phyloP scores from a whole-genome alignment of 1,284 basidiomycete genomes.

The Sanghuangporus sanghuang region DNA sequence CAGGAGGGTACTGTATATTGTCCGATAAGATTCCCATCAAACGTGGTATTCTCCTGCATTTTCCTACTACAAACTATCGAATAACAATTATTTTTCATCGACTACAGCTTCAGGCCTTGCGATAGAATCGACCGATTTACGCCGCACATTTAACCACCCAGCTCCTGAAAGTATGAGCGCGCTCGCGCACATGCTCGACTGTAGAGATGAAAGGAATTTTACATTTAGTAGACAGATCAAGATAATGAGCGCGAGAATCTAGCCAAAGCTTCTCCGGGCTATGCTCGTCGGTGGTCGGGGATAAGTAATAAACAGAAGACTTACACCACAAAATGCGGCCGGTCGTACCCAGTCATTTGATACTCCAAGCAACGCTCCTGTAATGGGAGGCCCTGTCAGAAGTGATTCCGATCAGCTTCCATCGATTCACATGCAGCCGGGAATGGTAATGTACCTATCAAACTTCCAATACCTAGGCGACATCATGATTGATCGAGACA shows the following conservation, averaged over 20 bases:
- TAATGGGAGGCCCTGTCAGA: constrained; percentile 7
- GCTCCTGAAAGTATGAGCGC: constrained; percentile 1
- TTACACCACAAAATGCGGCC: constrained; percentile 6
- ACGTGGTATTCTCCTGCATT: too few species aligned
- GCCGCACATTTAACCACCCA: not conserved
- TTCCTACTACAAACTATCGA: too few species aligned
- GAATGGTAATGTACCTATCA: not conserved
- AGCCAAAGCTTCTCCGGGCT: not conserved
- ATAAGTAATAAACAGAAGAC: not conserved
- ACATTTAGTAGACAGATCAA: not conserved
- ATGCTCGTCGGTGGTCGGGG: not conserved
- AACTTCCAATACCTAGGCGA: not conserved
- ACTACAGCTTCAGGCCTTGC: not conserved
- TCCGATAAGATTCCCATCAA: too few species aligned
- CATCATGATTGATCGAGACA: not conserved
- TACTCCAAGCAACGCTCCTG: not conserved
- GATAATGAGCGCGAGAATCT: not conserved
- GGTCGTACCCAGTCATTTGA: not conserved
- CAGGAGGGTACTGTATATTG: too few species aligned
- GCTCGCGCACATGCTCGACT: constrained; percentile 3
- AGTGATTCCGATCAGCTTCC: not conserved
- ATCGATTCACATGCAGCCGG: not conserved
- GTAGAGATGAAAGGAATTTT: not conserved
- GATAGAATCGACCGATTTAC: not conserved
- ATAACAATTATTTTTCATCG: not conserved